A percentile compares a stretch with the other conserved stretches of the same genome.
These are phyloP conservation scores for Neurospora sp. DNA, from an alignment of 495 filamentous ascomycete species.

Conservation along the genomic window DNA sequence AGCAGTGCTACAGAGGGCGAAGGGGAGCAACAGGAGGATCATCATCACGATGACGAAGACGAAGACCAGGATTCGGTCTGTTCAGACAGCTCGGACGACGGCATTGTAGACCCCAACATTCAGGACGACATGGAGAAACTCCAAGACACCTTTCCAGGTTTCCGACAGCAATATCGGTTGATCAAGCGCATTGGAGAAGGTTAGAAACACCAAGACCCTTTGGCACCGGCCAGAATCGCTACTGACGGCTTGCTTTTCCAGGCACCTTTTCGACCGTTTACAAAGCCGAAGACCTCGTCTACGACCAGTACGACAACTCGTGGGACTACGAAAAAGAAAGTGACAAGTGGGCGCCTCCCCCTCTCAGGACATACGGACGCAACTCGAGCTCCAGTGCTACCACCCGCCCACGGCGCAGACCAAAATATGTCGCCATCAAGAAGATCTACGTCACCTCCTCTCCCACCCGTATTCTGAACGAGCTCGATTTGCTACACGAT, in stretches of 20 bases:
- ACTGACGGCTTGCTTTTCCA: slow-evolving; percentile 21
- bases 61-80: slow-evolving; percentile 39
- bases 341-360: slow-evolving; percentile 51
- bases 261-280: slow-evolving; percentile 98
- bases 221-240: background rate
- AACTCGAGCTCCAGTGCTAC: slow-evolving; percentile 14
- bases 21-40: slow-evolving; percentile 19
- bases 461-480: slow-evolving; percentile 86
- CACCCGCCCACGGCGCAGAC: slow-evolving; percentile 29
- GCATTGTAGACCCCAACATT: slow-evolving; percentile 64
- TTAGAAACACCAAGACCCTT: slow-evolving; percentile 18
- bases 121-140: slow-evolving; percentile 80
- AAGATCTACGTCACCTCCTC: slow-evolving; percentile 98
- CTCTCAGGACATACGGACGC: slow-evolving; percentile 32
- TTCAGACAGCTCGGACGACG: slow-evolving; percentile 48
- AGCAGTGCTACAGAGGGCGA: background rate
- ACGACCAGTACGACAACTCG: slow-evolving; percentile 70
- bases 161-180: slow-evolving; percentile 70
- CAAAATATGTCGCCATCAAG: slow-evolving; percentile 89
- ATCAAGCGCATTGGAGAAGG: slow-evolving; percentile 98
- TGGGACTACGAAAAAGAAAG: slow-evolving; percentile 72
- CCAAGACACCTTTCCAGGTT: slow-evolving; percentile 70
- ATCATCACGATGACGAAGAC: slow-evolving; percentile 23
- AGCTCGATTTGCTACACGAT: slow-evolving; percentile 91
- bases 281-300: slow-evolving; percentile 92